Evolutionary conservation across 1,139 yeast genomes (phyloP).

Genomic region (Diutina pseudorugosa): DNA sequence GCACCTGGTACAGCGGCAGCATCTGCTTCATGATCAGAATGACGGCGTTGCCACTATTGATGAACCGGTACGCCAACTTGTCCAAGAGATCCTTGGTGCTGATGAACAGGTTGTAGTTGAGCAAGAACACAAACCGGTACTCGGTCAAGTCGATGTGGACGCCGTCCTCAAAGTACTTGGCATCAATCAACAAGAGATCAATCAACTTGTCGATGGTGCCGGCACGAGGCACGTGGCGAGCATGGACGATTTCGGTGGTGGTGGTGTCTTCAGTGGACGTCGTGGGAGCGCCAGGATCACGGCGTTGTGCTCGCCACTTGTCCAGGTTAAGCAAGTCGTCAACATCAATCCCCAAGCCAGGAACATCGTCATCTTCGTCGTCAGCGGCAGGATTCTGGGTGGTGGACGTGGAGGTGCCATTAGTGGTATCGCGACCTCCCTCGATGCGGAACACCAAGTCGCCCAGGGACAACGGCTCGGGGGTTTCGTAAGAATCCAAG

Average conservation of each 20-base stretch:
- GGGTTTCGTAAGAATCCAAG: constrained; percentile 21
- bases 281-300: neutral
- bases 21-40: constrained; percentile 30
- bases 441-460: constrained; percentile 12
- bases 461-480: neutral
- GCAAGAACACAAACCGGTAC: constrained; percentile 30
- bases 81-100: constrained; percentile 31
- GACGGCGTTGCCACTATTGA: constrained; percentile 37
- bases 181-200: constrained; percentile 30
- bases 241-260: neutral
- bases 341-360: constrained; percentile 32
- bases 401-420: neutral
- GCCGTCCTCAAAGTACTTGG: constrained; percentile 24
- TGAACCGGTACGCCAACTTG: constrained; percentile 30
- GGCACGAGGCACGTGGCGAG: constrained; percentile 26
- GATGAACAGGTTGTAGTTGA: constrained; percentile 31
- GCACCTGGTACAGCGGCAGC: constrained; percentile 5
- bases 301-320: constrained; percentile 11
- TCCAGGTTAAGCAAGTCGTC: constrained; percentile 33
- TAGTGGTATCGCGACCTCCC: neutral
- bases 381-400: neutral
- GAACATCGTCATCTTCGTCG: constrained; percentile 3
- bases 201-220: constrained; percentile 29
- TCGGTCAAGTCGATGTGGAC: constrained; percentile 32
- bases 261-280: neutral